Evolutionary conservation across 768 basidiomycete species (phyloP), one percentile per base, ranked within the genome.

Genomic region (Daedalea quercina): DNA sequence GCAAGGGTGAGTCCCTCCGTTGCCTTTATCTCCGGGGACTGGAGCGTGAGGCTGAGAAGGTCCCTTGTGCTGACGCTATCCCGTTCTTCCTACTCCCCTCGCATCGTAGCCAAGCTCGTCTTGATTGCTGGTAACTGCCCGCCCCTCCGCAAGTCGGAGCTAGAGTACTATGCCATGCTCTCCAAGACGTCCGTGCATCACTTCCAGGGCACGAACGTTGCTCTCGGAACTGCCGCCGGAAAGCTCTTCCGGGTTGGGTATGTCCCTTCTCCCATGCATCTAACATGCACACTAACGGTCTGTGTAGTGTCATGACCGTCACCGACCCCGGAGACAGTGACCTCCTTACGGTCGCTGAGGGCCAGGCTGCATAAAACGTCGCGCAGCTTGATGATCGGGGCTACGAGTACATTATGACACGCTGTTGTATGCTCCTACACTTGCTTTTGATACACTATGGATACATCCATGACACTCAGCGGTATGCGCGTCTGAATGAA

Each of bases 81-180:
- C 63, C 47, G 53, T 53, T 60, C 54, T 58, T 48, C 41, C 45
- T 47, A 25, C 45, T 34, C 44, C 24, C 24, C 50, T 26, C 25
- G 28, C 28, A n/a, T 54, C 22, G 51, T 67, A 99, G 95, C 95
- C 73, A 98, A 96, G 77, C 91, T 99, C 62, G 87, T 99, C 68
- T 76, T 99, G 71, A 96, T 99, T 68, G 93, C 95, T 65, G 94
- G 93, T 63, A 99, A 99, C 78, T 96, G 94, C 77, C 96, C 96
- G 54, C 96, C 96, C 57, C 84, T 99, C 57, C 92, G 96, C 73
- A 96, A 96, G 73, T 97, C 95, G 56, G 96, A 99, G 80, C 81
- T 99, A 54, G 96, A 99, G 79, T 99, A 98, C 80, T 99, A 98
- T 70, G 96, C 94, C 76, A 96, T 96, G 94, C 81, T 99, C 69